Percentiles rank a stretch among this genome's conserved stretches.
Evolutionary conservation across 2,329 filamentous ascomycete genomes (phyloP).

Genomic region (Graphiopsis chlorocephala): DNA sequence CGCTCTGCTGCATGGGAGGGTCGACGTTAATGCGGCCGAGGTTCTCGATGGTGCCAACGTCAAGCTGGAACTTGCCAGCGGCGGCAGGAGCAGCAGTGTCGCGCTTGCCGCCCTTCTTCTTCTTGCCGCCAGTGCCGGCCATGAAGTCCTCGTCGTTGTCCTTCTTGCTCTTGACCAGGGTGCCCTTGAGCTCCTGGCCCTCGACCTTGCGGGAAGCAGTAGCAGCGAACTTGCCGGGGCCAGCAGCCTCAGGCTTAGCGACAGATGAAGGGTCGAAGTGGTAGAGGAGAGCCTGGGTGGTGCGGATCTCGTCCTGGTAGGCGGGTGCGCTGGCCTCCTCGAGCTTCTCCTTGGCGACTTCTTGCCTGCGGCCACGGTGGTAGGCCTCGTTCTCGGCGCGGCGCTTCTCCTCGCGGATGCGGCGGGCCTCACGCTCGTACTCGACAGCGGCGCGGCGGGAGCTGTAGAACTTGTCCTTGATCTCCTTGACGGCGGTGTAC

Average conservation of each 20-base stretch:
- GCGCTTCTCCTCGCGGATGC: conserved; percentile 71
- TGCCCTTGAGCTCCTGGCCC: conserved; percentile 79
- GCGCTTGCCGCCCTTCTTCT: conserved; percentile 73
- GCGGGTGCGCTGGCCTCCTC: conserved; percentile 81
- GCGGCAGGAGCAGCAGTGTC: conserved; percentile 51
- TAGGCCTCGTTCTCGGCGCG: conserved; percentile 76
- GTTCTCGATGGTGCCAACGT: conserved; percentile 88
- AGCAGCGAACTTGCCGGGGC: conserved; percentile 71
- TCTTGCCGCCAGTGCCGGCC: conserved; percentile 67
- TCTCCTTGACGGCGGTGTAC: conserved; percentile 73
- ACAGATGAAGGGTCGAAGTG: conserved; percentile 79
- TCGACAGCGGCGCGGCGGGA: conserved; percentile 77
- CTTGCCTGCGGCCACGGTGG: conserved; percentile 70
- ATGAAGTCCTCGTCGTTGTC: conserved; percentile 78
- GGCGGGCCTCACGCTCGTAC: conserved; percentile 79
- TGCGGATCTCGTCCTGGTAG: conserved; percentile 88
- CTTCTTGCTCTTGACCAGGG: conserved; percentile 79
- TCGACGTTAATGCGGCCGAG: conserved; percentile 80
- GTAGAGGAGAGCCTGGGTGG: conserved; percentile 79
- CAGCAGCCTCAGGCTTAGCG: conserved; percentile 60
- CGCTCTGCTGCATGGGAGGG: conserved; percentile 79
- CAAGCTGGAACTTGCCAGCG: conserved; percentile 73
- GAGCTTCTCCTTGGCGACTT: conserved; percentile 71
- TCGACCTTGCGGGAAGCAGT: conserved; percentile 81
- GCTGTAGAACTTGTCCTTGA: conserved; percentile 86